Evolutionary conservation across 495 filamentous ascomycete genomes (phyloP).

Genomic region (Penicillium longicatenatum): DNA sequence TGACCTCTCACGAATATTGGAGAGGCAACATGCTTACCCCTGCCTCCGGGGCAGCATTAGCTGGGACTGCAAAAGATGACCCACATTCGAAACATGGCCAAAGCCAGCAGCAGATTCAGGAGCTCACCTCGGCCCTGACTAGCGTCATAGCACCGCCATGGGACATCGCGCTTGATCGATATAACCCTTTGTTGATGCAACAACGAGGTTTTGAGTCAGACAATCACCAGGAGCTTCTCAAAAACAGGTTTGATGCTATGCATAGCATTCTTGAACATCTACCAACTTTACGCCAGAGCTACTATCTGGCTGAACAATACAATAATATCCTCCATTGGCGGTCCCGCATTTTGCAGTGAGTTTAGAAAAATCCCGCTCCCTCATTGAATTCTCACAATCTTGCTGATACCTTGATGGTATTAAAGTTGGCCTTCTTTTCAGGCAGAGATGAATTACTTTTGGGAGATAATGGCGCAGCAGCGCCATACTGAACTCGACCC

Average conservation of each 20-base stretch:
- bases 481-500: constrained; percentile 1
- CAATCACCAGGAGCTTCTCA: neutral
- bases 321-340: constrained; percentile 5
- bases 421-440: constrained; percentile 4
- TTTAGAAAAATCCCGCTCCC: neutral
- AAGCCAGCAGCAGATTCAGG: neutral
- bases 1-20: constrained; percentile 6
- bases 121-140: neutral
- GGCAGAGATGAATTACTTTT: constrained; percentile 7
- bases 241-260: constrained; percentile 3
- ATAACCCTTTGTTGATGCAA: constrained; percentile 4
- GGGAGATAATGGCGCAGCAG: constrained; percentile 2
- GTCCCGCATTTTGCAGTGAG: constrained; percentile 4
- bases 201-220: neutral
- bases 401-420: neutral
- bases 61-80: constrained; percentile 1
- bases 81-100: neutral
- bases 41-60: neutral
- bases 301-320: constrained; percentile 4
- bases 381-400: neutral
- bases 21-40: constrained; percentile 4
- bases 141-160: neutral
- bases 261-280: neutral
- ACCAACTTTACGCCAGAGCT: neutral
- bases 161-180: neutral